Percentiles rank a stretch among this genome's conserved stretches.
These are phyloP conservation scores for Pterulicium gracile DNA, from an alignment of 1,284 basidiomycete genomes.

Conservation along the genomic window DNA sequence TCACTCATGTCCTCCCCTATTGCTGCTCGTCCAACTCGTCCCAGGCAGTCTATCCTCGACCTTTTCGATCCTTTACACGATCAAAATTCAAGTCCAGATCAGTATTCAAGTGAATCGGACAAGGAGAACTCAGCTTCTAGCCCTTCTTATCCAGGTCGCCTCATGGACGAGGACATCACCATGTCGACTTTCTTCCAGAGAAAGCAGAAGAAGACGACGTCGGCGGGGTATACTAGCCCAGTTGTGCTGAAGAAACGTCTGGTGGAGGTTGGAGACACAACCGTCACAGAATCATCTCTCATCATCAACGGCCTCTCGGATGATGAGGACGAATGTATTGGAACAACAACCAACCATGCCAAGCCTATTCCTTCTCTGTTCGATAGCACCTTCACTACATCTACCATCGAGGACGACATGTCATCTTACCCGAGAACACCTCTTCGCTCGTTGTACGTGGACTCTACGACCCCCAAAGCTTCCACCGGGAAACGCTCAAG, in stretches of 20 bases:
- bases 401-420: neutral
- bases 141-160: neutral
- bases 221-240: neutral
- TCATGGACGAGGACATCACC: neutral
- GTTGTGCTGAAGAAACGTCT: neutral
- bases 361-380: neutral
- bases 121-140: neutral
- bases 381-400: neutral
- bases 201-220: neutral
- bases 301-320: neutral
- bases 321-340: neutral
- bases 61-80: conserved; percentile 1
- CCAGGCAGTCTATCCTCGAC: neutral
- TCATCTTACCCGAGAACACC: neutral
- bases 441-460: neutral
- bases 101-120: neutral
- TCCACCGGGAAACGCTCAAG: conserved; percentile 1
- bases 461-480: neutral
- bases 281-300: neutral
- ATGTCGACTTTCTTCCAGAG: conserved; percentile 1
- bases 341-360: neutral
- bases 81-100: neutral
- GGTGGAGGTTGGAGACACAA: neutral
- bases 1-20: conserved; percentile 1
- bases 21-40: neutral